Conservation (phyloP, 768 basidiomycete genomes). For the Suillus plorans region DNA sequence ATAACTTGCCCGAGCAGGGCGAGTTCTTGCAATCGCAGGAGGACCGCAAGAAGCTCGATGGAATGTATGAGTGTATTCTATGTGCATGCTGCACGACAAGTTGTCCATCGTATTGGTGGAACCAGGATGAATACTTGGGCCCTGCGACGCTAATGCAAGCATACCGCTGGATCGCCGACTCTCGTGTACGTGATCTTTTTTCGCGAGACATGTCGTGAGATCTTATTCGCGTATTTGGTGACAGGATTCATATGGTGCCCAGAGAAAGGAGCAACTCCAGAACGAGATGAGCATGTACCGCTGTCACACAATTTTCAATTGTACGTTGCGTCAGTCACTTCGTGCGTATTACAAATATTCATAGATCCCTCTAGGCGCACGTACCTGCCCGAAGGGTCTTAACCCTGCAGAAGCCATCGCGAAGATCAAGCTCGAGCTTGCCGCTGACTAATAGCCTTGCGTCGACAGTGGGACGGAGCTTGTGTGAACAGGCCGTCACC, state of each 20-base stretch:
- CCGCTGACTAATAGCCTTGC: not conserved
- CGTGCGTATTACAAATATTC: not conserved
- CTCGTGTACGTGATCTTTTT: conserved; percentile 56
- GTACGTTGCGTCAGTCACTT: conserved; percentile 40
- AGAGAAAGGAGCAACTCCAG: conserved; percentile 90
- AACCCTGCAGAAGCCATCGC: conserved; percentile 93
- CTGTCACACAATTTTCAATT: conserved; percentile 99
- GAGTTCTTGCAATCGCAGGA: conserved; percentile 91
- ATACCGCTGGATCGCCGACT: conserved; percentile 98
- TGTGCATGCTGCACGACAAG: conserved; percentile 98
- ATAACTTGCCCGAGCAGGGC: conserved; percentile 79
- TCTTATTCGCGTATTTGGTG: not conserved
- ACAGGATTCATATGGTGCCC: conserved; percentile 72
- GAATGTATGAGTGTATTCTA: conserved; percentile 96
- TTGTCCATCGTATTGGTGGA: conserved; percentile 99
- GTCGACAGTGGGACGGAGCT: not conserved
- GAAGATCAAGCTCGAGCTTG: conserved; percentile 89
- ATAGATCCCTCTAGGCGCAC: conserved; percentile 52
- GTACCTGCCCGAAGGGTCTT: conserved; percentile 96
- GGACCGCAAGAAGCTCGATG: conserved; percentile 93
- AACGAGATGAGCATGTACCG: conserved; percentile 96
- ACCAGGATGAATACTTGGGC: conserved; percentile 97
- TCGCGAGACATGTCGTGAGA: not conserved
- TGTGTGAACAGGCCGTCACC: not conserved
- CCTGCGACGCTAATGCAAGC: conserved; percentile 97